These are phyloP conservation scores for Fusarium cicatricum DNA, from an alignment of 2,329 filamentous ascomycete genomes.

Conservation along the genomic window DNA sequence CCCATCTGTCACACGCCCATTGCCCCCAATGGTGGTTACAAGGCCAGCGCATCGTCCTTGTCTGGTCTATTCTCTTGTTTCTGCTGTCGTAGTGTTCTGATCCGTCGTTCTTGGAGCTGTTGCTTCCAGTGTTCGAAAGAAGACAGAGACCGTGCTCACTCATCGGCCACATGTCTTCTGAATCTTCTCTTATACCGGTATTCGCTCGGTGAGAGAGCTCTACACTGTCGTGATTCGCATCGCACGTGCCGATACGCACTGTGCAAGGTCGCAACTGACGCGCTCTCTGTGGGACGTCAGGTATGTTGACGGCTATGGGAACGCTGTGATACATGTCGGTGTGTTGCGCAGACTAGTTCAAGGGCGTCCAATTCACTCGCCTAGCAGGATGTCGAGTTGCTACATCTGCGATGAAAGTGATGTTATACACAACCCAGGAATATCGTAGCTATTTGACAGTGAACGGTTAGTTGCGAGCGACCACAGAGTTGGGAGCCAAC, in stretches of 20 bases:
- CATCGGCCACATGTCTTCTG: constrained; percentile 7
- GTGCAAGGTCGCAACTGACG: constrained; percentile 22
- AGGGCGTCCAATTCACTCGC: not conserved
- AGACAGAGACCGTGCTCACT: constrained; percentile 9
- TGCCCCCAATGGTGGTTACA: constrained; percentile 38
- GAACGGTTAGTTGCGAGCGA: not conserved
- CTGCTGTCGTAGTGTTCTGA: not conserved
- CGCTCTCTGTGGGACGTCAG: constrained; percentile 29
- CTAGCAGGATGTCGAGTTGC: not conserved
- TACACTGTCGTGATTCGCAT: constrained; percentile 26
- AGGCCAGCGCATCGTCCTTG: constrained; percentile 34
- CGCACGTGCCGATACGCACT: constrained; percentile 26
- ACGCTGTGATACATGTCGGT: constrained; percentile 30
- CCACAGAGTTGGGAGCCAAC: not conserved
- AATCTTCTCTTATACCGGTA: constrained; percentile 32
- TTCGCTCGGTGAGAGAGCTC: constrained; percentile 7
- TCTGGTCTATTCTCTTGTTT: not conserved
- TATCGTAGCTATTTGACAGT: not conserved
- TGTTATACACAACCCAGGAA: not conserved
- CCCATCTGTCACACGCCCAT: constrained; percentile 33
- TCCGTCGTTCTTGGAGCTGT: constrained; percentile 4
- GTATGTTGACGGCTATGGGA: constrained; percentile 14
- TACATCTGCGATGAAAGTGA: not conserved
- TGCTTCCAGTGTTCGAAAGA: constrained; percentile 9
- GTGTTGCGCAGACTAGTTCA: not conserved